phyloP scores from a whole-genome alignment of 768 basidiomycete species.

The Amanita pallidorosea region DNA sequence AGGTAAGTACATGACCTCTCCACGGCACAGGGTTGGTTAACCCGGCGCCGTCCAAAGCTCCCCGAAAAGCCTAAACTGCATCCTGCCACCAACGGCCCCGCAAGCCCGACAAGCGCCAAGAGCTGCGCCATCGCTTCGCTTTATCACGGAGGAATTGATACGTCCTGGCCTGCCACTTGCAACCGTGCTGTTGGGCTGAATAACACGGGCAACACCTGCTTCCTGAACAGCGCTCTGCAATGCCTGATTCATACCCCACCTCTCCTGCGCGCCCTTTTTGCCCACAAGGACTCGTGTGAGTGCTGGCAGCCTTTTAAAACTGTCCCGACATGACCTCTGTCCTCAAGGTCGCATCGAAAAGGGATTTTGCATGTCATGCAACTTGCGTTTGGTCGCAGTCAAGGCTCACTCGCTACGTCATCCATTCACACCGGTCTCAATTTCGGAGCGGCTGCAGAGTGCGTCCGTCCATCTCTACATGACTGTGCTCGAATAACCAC shows the following conservation, averaged over 20 bases:
- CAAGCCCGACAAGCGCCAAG: constrained; percentile 12
- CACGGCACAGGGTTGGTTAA: background rate
- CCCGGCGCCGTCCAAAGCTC: constrained; percentile 5
- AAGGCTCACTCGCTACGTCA: constrained; percentile 37
- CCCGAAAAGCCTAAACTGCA: constrained; percentile 10
- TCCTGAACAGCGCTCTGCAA: constrained; percentile 90
- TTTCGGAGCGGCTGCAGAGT: constrained; percentile 68
- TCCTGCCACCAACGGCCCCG: constrained; percentile 12
- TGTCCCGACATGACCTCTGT: constrained; percentile 3
- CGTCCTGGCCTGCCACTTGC: constrained; percentile 45
- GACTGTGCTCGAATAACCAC: background rate
- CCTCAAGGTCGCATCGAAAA: constrained; percentile 27
- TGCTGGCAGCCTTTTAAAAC: constrained; percentile 10
- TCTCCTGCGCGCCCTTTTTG: constrained; percentile 49
- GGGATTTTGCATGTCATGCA: constrained; percentile 78
- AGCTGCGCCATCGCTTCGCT: constrained; percentile 29
- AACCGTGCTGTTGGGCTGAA: constrained; percentile 53
- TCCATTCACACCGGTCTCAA: constrained; percentile 51
- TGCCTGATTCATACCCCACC: constrained; percentile 90
- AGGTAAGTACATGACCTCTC: constrained; percentile 27
- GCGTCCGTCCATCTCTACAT: constrained; percentile 14
- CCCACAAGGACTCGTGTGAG: constrained; percentile 57
- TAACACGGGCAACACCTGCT: constrained; percentile 93
- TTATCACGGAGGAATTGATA: constrained; percentile 44
- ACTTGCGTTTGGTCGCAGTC: constrained; percentile 43